Base-by-base conservation (phyloP, 768 basidiomycete species). In the Lentinula raphanica region DNA sequence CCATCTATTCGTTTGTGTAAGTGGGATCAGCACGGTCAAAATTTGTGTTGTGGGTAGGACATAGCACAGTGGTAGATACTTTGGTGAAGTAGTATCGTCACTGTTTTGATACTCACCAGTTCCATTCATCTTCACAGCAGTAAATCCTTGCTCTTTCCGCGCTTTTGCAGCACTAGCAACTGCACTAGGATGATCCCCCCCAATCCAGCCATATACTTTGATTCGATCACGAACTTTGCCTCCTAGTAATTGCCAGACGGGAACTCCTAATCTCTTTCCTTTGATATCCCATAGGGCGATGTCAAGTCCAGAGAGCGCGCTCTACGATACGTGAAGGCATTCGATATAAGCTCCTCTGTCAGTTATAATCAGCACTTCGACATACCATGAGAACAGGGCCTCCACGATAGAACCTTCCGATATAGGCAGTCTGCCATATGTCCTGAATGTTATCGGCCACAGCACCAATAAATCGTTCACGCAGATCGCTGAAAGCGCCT, bases 241-340 rank as follows among this genome's bases (percentile, higher is more conserved):
- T 7, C 87, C 88, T 5, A 88, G 76, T 0, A 90, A 73, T 68
- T 86, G 79, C 78, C 81, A 87, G 1, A 87, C 71, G 0, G 79
- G 80, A 9, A 79, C 87, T 32, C 85, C 85, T 2, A 88, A 77
- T 32, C 82, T 84, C 71, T 87, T 88, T n/a, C 88, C 88, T 62
- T 88, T 88, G 70, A 90, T 86, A 64, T 89, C 88, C 88, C 88
- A 79, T 1, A 90, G 72, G 0, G 86, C 85, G 58, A 89, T 88
- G 67, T 88, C 85, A 29, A 88, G 68, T 0, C 85, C 84, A 1
- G 82, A 80, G 9, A 82, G 68, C 8, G 79, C 82, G 28, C 78
- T 82, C 79, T 81, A 58, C 2, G 45, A 31, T n/a, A n/a, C n/a
- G n/a, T n/a, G n/a, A n/a, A n/a, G n/a, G n/a, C n/a, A n/a, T n/a